Conservation (phyloP, 2,329 filamentous ascomycete genomes). For the Aspergillus sp. region DNA sequence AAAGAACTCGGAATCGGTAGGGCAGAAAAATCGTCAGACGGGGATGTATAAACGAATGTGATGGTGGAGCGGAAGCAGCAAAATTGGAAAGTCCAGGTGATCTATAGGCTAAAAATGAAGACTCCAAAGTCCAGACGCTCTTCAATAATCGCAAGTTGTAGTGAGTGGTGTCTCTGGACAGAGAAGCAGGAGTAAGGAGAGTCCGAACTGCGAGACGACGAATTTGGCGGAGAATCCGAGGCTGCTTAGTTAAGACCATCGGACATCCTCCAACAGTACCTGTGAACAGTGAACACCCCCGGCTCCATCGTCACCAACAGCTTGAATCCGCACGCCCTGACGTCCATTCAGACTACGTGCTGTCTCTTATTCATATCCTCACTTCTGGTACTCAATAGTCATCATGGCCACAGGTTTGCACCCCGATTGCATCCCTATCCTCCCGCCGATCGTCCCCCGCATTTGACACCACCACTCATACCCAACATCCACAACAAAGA, state of each 20-base stretch:
- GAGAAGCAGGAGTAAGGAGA: constrained; percentile 1
- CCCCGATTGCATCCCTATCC: not conserved
- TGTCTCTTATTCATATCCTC: not conserved
- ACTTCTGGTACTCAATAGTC: not conserved
- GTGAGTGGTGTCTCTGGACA: not conserved
- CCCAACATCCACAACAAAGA: not conserved
- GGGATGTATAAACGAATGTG: not conserved
- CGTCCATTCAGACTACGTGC: not conserved
- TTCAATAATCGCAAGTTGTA: not conserved
- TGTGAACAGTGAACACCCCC: not conserved
- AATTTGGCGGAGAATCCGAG: constrained; percentile 7
- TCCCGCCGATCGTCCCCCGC: constrained; percentile 1
- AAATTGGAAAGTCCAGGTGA: not conserved
- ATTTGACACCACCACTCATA: not conserved
- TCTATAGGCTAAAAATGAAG: constrained; percentile 3
- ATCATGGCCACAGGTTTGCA: constrained; percentile 25
- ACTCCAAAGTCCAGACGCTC: not conserved
- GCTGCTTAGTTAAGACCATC: constrained; percentile 15
- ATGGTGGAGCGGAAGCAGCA: not conserved
- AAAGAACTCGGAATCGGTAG: not conserved
- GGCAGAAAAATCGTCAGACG: constrained; percentile 10
- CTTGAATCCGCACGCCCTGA: not conserved
- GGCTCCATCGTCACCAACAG: not conserved
- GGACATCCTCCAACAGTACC: not conserved
- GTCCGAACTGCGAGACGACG: not conserved